Percentiles rank a stretch among this genome's conserved stretches.
phyloP scores from a whole-genome alignment of 2,329 filamentous ascomycete species.

The Penicillium sumatraense region DNA sequence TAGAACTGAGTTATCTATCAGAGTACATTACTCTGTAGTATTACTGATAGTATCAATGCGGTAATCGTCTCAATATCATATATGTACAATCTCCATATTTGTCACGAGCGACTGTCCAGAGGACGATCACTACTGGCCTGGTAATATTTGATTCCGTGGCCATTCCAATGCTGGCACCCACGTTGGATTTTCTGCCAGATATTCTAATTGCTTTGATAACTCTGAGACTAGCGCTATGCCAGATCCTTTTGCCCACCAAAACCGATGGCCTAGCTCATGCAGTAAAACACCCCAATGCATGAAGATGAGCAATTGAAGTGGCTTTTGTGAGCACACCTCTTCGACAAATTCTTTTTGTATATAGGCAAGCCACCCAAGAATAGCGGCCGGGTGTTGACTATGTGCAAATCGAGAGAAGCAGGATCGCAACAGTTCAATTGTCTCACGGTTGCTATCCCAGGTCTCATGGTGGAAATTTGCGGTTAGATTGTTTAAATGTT shows the following conservation, averaged over 20 bases:
- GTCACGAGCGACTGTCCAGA: no score
- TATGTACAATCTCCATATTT: no score
- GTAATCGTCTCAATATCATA: no score
- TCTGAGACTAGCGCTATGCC: conserved; percentile 19
- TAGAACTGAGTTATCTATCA: no score
- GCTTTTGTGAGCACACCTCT: conserved; percentile 13
- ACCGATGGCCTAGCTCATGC: conserved; percentile 14
- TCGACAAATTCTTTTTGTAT: conserved; percentile 21
- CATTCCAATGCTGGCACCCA: conserved; percentile 4
- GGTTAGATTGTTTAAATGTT: not conserved
- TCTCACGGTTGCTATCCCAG: not conserved
- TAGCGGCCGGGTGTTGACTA: conserved; percentile 4
- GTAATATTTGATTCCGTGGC: not conserved
- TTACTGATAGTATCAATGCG: no score
- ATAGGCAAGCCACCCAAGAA: conserved; percentile 14
- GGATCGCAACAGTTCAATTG: conserved; percentile 4
- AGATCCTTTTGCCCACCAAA: conserved; percentile 26
- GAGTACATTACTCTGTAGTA: no score
- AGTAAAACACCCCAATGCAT: conserved; percentile 30
- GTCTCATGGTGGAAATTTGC: not conserved
- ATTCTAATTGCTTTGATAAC: conserved; percentile 6
- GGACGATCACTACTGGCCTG: not conserved
- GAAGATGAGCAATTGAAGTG: conserved; percentile 22
- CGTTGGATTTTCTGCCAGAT: not conserved
- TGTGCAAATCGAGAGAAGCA: conserved; percentile 8